These are phyloP conservation scores for Penicillium sp. DNA, from an alignment of 2,329 filamentous ascomycete species.

Conservation along the genomic window DNA sequence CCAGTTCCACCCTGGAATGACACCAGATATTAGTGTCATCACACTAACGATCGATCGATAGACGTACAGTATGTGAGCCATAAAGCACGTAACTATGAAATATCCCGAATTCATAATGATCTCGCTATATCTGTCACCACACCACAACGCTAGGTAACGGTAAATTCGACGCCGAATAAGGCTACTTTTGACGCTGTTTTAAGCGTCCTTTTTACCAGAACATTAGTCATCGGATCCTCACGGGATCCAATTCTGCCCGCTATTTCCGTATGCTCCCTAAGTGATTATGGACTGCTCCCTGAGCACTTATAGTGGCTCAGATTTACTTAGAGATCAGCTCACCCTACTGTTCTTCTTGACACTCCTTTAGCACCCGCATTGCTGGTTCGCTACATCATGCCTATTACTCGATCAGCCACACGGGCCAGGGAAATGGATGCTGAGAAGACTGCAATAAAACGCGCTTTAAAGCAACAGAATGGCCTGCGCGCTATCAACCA, in stretches of 20 bases:
- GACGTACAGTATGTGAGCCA: background rate
- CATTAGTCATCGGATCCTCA: no score
- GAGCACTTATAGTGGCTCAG: no score
- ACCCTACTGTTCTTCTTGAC: background rate
- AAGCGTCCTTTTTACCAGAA: no score
- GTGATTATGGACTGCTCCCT: no score
- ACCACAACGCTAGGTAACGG: no score
- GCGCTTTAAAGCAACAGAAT: slow-evolving; percentile 1
- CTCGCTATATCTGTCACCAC: background rate
- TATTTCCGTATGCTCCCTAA: no score
- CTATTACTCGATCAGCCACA: background rate
- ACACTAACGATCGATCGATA: background rate
- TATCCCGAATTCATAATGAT: background rate
- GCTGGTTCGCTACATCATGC: background rate
- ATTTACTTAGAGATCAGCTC: no score
- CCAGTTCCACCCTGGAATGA: background rate
- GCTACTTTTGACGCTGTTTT: no score
- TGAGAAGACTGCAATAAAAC: background rate
- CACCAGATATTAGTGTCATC: background rate
- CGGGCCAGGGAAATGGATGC: background rate
- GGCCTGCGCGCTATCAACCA: background rate
- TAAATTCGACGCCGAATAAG: no score
- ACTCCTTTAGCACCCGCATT: background rate
- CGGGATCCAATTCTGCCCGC: no score
- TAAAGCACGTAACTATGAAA: background rate